A percentile compares a stretch with the other conserved stretches of the same genome.
These are phyloP conservation scores for Geotrichum candidum DNA, from an alignment of 1,139 yeast genomes.

Conservation along the genomic window DNA sequence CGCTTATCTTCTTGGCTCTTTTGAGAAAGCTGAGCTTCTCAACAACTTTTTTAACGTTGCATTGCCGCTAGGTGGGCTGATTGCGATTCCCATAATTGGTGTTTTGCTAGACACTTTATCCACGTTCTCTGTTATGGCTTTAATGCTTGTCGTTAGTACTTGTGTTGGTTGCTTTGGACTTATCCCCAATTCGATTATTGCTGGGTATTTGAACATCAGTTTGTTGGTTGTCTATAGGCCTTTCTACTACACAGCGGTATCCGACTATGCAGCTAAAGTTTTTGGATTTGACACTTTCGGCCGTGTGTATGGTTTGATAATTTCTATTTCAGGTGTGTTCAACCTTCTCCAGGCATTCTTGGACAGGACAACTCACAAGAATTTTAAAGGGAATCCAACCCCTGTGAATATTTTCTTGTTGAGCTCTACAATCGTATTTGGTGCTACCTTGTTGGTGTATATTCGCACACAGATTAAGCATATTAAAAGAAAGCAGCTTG, in stretches of 20 bases:
- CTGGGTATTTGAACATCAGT: constrained; percentile 56
- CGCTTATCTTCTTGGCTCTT: constrained; percentile 53
- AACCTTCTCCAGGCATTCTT: constrained; percentile 64
- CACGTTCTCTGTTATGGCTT: constrained; percentile 51
- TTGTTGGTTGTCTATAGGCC: constrained; percentile 82
- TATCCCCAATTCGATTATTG: constrained; percentile 41
- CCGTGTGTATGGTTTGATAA: constrained; percentile 77
- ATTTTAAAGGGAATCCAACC: constrained; percentile 64
- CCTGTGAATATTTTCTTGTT: constrained; percentile 63
- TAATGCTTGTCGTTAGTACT: constrained; percentile 38
- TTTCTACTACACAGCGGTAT: constrained; percentile 82
- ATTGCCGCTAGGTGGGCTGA: constrained; percentile 78
- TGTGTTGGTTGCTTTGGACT: constrained; percentile 14
- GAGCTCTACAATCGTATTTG: constrained; percentile 48
- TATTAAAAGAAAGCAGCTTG: constrained; percentile 6
- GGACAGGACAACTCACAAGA: constrained; percentile 62
- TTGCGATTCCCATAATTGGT: constrained; percentile 84
- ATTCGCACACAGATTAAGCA: constrained; percentile 48
- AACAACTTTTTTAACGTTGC: constrained; percentile 78
- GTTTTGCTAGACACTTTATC: constrained; percentile 64
- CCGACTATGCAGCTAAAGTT: constrained; percentile 85
- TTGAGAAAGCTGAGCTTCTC: constrained; percentile 48
- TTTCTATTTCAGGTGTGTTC: constrained; percentile 71
- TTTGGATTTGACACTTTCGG: constrained; percentile 92
- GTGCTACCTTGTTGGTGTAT: constrained; percentile 46